Evolutionary conservation across 73 alveolate species (phyloP), one percentile per base, ranked within the genome.

Genomic region (Breviolum minutum): DNA sequence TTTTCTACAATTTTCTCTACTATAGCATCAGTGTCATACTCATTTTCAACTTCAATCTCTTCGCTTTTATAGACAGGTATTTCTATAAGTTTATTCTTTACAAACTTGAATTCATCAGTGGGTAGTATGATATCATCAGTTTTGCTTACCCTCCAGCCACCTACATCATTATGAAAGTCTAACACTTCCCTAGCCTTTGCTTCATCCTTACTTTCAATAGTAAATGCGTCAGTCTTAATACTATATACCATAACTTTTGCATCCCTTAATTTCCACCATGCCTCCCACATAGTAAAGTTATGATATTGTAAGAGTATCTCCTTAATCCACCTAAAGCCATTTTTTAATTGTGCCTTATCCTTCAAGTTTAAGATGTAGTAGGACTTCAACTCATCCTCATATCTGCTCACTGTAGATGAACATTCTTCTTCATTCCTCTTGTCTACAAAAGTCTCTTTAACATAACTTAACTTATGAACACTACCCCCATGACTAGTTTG

Each of bases 111-210:
- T 5, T 24, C 8, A 5, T 10, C 82, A 5, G 12, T 63, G 4
- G 95, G 95, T 32, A 87, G 63, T 63, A 6, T 87, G 24, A 87
- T 63, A 8, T 87, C 95, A 0, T 87, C 82, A 63, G 16, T 0
- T 1, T n/a, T 63, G 66, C 77, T 87, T 29, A 63, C 66, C n/a
- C 95, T 87, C 95, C 95, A 87, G 48, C 77, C 82, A 5, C 95
- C 95, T 1, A 87, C 29, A 11, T 68, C 95, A 63, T 27, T 12
- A 24, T 87, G 70, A 24, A 87, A 62, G 30, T 27, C 95, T 12
- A 87, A 63, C 32, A 63, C 66, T 3, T 64, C 68, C 20, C 40
- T 87, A 2, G 95, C 95, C n/a, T 87, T 87, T 6, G 8, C 60
- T 9, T 54, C 82, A 63, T 87, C 68, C 29, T 63, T 30, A 30